Evolutionary conservation across 441 rosid species (phyloP), one percentile per base, ranked within the genome.

Genomic region (Omphalea diandra): DNA sequence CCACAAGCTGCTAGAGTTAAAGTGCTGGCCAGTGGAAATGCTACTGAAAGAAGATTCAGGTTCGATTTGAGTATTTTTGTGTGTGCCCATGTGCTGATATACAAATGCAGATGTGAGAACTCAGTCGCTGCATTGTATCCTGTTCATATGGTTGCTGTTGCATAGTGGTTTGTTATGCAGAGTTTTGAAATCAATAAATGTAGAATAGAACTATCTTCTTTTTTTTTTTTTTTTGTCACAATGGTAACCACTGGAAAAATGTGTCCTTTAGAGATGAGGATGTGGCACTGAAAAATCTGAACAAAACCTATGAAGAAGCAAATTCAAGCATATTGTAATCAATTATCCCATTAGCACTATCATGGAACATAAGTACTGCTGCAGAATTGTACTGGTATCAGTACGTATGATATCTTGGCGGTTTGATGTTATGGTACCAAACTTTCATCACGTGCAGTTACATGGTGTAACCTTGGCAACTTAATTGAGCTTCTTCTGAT

Each of bases 1-100:
- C 99, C 99, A 80, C 97, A 93, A 76, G 89, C 97, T 54, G 99
- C 99, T 63, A 84, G 99, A 76, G 99, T 93, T 50, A 88, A 96
- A 85, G 99, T 96, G 62, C 79, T 93, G 83, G 92, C 98, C 12
- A 93, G 98, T 71, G 99, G 98, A 79, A 92, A 94, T 81, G 77
- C 97, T 71, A 96, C 97, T 52, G 99, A 96, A 80, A 85, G 99
- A 81, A 86, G 99, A 86, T 96, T 91, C 91, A 93, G 98, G 99
- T 94, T 75, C 18, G 76, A 50, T 67, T 1, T 31, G n/a, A n/a
- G n/a, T n/a, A n/a, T n/a, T n/a, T n/a, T n/a, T n/a, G n/a, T n/a
- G 46, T 53, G 55, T 44, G n/a, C n/a, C n/a, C n/a, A 8, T 67
- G 8, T 54, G 20, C n/a, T 49, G 8, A n/a, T 20, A 22, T 0